A percentile compares a stretch with the other conserved stretches of the same genome.
Evolutionary conservation across 176 grass and related monocot species (phyloP).

Genomic region (Triticum timopheevii): DNA sequence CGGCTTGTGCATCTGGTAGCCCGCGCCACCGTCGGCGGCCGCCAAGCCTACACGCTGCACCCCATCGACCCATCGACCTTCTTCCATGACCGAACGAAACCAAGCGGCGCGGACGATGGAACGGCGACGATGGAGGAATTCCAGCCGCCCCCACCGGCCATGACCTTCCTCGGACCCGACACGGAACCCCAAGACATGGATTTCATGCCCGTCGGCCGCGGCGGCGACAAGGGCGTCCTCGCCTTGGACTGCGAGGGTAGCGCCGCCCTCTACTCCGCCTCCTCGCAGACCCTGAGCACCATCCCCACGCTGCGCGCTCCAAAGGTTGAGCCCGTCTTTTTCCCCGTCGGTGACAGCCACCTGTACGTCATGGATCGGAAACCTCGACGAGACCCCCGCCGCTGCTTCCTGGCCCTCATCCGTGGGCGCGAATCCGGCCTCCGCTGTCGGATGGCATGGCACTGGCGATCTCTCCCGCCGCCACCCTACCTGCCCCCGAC

Average conservation of each 20-base stretch:
- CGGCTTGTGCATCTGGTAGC: neutral
- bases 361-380: neutral
- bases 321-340: neutral
- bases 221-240: neutral
- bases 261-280: neutral
- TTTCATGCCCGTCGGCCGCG: neutral
- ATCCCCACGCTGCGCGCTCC: neutral
- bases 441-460: neutral
- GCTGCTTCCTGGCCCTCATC: neutral
- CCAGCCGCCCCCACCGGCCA: neutral
- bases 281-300: neutral
- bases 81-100: neutral
- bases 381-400: neutral
- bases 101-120: neutral
- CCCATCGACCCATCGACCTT: neutral
- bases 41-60: neutral
- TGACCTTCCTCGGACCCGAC: neutral
- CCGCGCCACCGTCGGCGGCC: neutral
- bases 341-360: neutral
- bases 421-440: neutral
- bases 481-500: neutral
- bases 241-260: neutral
- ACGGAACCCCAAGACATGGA: neutral
- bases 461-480: constrained; percentile 1
- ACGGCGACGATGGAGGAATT: neutral